Evolutionary conservation across 768 basidiomycete species (phyloP), one percentile per base, ranked within the genome.

Genomic region (Lactarius pseudohatsudake): DNA sequence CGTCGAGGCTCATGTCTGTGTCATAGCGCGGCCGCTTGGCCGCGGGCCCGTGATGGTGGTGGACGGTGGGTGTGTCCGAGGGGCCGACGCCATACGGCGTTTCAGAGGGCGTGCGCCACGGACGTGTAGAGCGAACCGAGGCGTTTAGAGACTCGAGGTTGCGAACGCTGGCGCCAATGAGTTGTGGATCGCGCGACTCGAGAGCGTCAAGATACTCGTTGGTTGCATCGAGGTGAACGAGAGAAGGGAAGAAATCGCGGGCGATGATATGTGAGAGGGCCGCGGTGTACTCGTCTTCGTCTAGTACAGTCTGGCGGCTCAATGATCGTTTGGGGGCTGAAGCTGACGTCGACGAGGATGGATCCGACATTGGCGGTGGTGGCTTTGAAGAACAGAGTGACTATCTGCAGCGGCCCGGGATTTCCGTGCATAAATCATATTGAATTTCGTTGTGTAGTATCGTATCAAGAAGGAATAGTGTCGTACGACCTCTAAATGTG

Each of bases 241-340:
- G 85, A 15, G 93, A 93, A 0, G 97, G 97, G 74, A 98, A 99
- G 83, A 99, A 99, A 78, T 98, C 96, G 58, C 97, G 89, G 45
- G 92, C 91, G 72, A 98, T 98, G 72, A 98, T 98, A 57, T 87
- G 84, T 13, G 92, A 93, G 26, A 99, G 82, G 1, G 91, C 91
- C 56, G 85, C 87, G 2, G 94, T 95, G 76, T 98, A 98, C 74
- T 95, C 94, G 69, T 98, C 97, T 80, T 99, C 97, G 58, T 93
- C 91, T 16, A 92, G 84, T 16, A 93, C 81, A 15, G 81, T 73
- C 72, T 94, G 92, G 16, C 81, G 79, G 74, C 90, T 90, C 64
- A 94, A 80, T 20, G 92, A 94, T 30, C 82, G 84, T 69, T 80
- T 78, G 28, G 73, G 58, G 0, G 66, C 56, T 1, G 76, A 69